These are phyloP conservation scores for Linum trigynum DNA, from an alignment of 345 rosid genomes.

Conservation along the genomic window DNA sequence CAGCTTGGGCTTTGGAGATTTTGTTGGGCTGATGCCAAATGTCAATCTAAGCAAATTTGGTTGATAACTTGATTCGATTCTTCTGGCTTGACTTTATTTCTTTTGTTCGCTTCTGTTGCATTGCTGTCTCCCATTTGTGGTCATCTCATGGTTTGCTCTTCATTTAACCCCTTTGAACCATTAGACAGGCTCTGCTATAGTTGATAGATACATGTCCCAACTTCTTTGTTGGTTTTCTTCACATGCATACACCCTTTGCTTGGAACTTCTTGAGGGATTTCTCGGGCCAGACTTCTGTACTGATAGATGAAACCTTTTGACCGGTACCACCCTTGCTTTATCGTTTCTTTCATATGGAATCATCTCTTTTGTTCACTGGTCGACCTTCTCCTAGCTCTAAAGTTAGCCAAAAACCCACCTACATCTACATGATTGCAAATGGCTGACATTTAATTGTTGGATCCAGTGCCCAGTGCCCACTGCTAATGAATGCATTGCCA, in stretches of 20 bases:
- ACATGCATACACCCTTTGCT: slow-evolving; percentile 1
- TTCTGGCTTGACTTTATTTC: slow-evolving; percentile 1
- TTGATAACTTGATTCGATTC: not conserved
- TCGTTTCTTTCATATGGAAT: slow-evolving; percentile 1
- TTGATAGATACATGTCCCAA: not conserved
- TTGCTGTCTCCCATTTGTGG: not conserved
- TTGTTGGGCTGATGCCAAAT: not conserved
- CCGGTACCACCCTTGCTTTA: slow-evolving; percentile 2
- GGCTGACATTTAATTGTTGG: not conserved
- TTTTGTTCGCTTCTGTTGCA: too few species aligned
- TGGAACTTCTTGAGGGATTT: not conserved
- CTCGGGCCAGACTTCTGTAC: not conserved
- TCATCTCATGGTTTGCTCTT: not conserved
- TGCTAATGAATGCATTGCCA: not conserved
- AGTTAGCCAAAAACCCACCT: not conserved
- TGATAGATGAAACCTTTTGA: not conserved
- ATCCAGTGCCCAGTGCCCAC: slow-evolving; percentile 4
- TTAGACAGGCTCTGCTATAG: not conserved
- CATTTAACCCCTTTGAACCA: not conserved
- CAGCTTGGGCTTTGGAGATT: not conserved
- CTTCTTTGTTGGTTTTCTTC: slow-evolving; percentile 7
- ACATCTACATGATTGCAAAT: too few species aligned
- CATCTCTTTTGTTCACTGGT: not conserved
- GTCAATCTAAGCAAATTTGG: not conserved
- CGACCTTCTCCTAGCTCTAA: too few species aligned